Base-by-base conservation (phyloP, 768 basidiomycete genomes). In the Lactarius trivialis region DNA sequence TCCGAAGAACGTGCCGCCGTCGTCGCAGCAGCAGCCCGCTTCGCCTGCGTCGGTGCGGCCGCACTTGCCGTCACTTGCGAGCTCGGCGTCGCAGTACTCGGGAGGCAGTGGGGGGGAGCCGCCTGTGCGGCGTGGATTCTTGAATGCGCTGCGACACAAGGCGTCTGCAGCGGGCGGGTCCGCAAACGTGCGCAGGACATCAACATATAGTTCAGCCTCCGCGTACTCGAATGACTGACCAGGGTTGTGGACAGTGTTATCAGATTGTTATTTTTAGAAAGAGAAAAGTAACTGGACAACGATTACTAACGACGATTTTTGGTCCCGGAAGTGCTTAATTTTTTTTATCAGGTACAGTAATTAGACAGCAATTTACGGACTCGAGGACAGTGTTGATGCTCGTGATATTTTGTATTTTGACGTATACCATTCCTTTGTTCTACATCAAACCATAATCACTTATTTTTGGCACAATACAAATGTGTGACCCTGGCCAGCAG, bases 71-170 rank as follows among this genome's bases (percentile, higher is more conserved):
- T 74, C 75, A 9, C 73, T 70, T 34, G 66, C 73, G 62, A 76
- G 74, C 67, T 70, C 75, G 8, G 68, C 62, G 24, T 76, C 76
- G 14, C 60, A 71, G 36, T 77, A 76, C 63, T 77, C 76, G n/a
- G 69, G 71, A 11, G 73, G 70, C 60, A 78, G 73, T 62, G 76
- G 73, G 61, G 76, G 71, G 9, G 76, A 77, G 64, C 74, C 75
- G 45, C 70, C 67, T 12, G 69, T 76, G n/a, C 63, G 65, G 6
- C 61, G 68, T 21, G 53, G 67, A 52, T 68, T 69, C 21, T 49
- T 71, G 19, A 61, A 67, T 24, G 65, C 69, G 21, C 64, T 66
- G 39, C 69, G 71, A 49, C 56, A 28, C 4, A 60, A 11, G 24
- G 19, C 56, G 4, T 9, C 24, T 6, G 33, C 17, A 9, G 12